Evolutionary conservation across 306 rosid genomes (phyloP).

Genomic region (Albizia julibrissin): DNA sequence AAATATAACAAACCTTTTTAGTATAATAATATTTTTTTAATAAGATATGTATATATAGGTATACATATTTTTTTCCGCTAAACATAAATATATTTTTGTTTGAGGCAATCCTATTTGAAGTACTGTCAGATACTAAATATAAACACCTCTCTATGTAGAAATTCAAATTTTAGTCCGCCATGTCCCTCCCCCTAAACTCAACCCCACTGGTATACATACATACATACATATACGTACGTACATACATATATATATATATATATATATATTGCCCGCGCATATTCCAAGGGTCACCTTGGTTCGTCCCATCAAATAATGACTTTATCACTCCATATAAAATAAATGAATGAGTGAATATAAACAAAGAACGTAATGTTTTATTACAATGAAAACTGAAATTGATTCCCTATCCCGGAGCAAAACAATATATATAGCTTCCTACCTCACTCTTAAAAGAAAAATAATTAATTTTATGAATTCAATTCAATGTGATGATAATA

Average conservation of each 20-base stretch:
- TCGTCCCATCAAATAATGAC: background rate
- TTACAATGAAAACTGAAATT: background rate
- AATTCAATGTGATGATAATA: background rate
- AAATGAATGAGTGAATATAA: background rate
- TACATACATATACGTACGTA: too few relatives aligned
- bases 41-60: too few relatives aligned
- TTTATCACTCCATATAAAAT: background rate
- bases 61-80: too few relatives aligned
- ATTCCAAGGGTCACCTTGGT: too few relatives aligned
- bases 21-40: background rate
- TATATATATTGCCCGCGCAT: background rate
- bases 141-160: rapidly evolving
- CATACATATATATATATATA: too few relatives aligned
- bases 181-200: too few relatives aligned
- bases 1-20: background rate
- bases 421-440: background rate
- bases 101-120: too few relatives aligned
- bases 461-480: constrained; percentile 19
- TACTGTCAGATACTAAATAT: too few relatives aligned
- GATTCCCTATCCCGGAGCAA: constrained; percentile 13
- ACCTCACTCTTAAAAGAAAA: constrained; percentile 3
- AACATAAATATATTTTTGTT: too few relatives aligned
- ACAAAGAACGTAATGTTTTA: constrained; percentile 3
- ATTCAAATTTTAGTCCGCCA: too few relatives aligned
- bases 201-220: too few relatives aligned